Evolutionary conservation across 371 early-diverging fungal genomes (phyloP).

Genomic region (Parasitella parasitica): DNA sequence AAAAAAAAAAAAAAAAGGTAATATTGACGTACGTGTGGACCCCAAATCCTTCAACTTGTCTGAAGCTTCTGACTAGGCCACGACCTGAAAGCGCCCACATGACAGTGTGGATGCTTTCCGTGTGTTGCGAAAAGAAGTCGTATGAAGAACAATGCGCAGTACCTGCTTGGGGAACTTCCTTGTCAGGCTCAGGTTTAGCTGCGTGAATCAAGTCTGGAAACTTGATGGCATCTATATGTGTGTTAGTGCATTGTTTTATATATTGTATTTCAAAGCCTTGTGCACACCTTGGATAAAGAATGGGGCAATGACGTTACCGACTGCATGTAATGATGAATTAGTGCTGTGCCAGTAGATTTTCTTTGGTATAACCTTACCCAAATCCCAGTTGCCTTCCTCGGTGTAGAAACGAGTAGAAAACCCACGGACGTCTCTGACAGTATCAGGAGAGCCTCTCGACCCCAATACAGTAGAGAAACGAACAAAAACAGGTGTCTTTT

Average conservation of each 20-base stretch:
- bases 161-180: constrained; percentile 47
- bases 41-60: constrained; percentile 49
- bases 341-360: neutral
- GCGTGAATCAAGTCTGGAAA: constrained; percentile 56
- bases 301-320: constrained; percentile 16
- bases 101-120: constrained; percentile 47
- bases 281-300: constrained; percentile 46
- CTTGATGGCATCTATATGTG: constrained; percentile 44
- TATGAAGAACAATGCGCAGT: constrained; percentile 52
- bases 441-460: constrained; percentile 50
- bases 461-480: constrained; percentile 60
- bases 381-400: constrained; percentile 58
- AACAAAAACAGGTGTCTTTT: constrained; percentile 55
- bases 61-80: constrained; percentile 41
- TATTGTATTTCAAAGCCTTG: no score
- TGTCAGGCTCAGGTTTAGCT: constrained; percentile 49
- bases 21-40: constrained; percentile 37
- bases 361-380: neutral
- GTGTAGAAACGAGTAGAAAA: constrained; percentile 64
- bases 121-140: constrained; percentile 49
- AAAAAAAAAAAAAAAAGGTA: neutral
- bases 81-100: constrained; percentile 49
- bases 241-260: neutral
- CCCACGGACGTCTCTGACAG: constrained; percentile 58
- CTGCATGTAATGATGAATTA: neutral